Percentiles rank a stretch among this genome's conserved stretches.
phyloP scores from a whole-genome alignment of 192 early-diverging fungal genomes.

The Glomus cerebriforme region DNA sequence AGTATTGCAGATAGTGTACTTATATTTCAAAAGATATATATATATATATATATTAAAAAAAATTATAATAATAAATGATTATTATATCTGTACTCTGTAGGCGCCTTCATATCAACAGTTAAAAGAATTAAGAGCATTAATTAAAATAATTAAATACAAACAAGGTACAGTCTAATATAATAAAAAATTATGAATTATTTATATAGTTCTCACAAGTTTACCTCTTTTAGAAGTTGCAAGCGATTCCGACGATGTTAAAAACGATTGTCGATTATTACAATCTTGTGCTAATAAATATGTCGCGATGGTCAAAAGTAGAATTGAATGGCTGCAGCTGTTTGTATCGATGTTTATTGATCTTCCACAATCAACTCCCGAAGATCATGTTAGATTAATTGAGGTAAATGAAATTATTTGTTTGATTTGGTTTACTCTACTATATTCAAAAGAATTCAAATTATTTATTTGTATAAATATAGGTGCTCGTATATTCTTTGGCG shows the following conservation, averaged over 20 bases:
- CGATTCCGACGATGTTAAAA: not conserved
- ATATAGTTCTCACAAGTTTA: not conserved
- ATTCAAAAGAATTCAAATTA: not conserved
- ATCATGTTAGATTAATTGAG: slow-evolving; percentile 2
- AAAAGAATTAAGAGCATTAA: slow-evolving; percentile 12
- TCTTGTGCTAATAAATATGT: not conserved
- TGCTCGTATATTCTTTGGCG: not conserved
- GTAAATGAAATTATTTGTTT: not conserved
- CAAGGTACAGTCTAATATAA: not conserved
- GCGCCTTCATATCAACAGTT: not conserved
- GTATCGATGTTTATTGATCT: slow-evolving; percentile 5
- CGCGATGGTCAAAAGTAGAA: not conserved
- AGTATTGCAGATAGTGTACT: not conserved
- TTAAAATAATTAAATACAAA: slow-evolving; percentile 18
- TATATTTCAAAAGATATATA: not conserved
- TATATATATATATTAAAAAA: not conserved
- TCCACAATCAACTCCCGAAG: slow-evolving; percentile 9
- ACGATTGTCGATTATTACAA: slow-evolving; percentile 9
- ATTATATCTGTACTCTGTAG: not conserved
- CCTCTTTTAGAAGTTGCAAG: not conserved
- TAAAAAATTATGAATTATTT: not conserved
- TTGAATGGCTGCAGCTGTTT: slow-evolving; percentile 1
- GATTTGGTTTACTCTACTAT: not conserved
- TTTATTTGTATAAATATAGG: not conserved
- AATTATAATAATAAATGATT: too few species aligned